Conservation (phyloP, 495 filamentous ascomycete species). For the Sporormia fimetaria region DNA sequence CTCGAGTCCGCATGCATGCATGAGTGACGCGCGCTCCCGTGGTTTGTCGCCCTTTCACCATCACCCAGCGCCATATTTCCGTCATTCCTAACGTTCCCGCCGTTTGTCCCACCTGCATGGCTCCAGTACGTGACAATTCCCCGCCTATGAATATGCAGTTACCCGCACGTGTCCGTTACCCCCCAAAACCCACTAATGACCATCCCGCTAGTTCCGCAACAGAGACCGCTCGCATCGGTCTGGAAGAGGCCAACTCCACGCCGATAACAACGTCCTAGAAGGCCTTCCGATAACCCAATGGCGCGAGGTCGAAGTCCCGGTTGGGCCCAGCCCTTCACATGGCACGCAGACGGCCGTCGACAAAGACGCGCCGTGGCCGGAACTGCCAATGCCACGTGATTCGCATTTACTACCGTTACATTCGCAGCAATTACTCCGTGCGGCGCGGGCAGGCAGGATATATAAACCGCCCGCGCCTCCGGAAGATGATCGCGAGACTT, state of each 20-base stretch:
- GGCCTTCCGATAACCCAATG: slow-evolving; percentile 89
- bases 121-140: slow-evolving; percentile 20
- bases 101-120: slow-evolving; percentile 37
- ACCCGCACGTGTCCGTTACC: background rate
- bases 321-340: slow-evolving; percentile 52
- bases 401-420: slow-evolving; percentile 65
- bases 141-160: background rate
- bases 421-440: slow-evolving; percentile 67
- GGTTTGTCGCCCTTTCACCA: no score
- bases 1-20: no score
- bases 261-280: slow-evolving; percentile 93
- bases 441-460: slow-evolving; percentile 63
- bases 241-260: slow-evolving; percentile 54
- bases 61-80: slow-evolving; percentile 3
- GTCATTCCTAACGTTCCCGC: slow-evolving; percentile 18
- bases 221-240: slow-evolving; percentile 54
- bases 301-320: slow-evolving; percentile 53
- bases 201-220: slow-evolving; percentile 41
- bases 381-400: slow-evolving; percentile 74
- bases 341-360: slow-evolving; percentile 28
- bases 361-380: slow-evolving; percentile 49
- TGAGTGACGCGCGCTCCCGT: no score
- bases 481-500: slow-evolving; percentile 32
- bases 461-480: slow-evolving; percentile 47
- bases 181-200: slow-evolving; percentile 33